Evolutionary conservation across 2,329 filamentous ascomycete species (phyloP).

Genomic region (Claviceps fusiformis): DNA sequence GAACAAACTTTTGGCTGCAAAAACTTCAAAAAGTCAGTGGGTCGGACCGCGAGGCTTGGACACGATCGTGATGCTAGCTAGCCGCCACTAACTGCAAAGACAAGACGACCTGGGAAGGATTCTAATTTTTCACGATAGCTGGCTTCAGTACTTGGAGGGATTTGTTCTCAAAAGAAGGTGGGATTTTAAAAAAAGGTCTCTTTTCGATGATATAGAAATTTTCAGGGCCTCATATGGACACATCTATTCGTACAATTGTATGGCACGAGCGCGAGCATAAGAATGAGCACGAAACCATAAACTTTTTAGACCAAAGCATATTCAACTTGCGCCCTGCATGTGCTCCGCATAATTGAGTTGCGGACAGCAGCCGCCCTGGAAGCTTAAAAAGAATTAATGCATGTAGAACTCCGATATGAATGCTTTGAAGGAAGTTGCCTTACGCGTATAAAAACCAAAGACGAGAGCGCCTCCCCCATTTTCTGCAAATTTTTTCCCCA

Average conservation of each 20-base stretch:
- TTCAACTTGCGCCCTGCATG: no score
- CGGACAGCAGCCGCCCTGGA: no score
- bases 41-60: not conserved
- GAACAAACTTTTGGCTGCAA: slow-evolving; percentile 19
- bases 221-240: not conserved
- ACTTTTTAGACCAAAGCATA: no score
- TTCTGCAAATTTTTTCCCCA: not conserved
- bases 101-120: not conserved
- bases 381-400: not conserved
- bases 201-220: not conserved
- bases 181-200: not conserved
- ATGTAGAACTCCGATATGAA: not conserved
- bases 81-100: not conserved
- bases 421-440: not conserved
- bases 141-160: not conserved
- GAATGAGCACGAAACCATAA: no score
- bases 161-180: no score
- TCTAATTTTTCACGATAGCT: not conserved
- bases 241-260: not conserved
- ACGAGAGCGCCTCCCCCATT: not conserved
- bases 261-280: no score
- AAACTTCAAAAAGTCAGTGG: slow-evolving; percentile 7
- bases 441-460: not conserved
- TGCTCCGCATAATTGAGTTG: no score
- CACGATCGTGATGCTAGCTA: not conserved